Percentiles rank a stretch among this genome's conserved stretches.
These are phyloP conservation scores for Fusarium begoniae DNA, from an alignment of 2,329 filamentous ascomycete genomes.

Conservation along the genomic window DNA sequence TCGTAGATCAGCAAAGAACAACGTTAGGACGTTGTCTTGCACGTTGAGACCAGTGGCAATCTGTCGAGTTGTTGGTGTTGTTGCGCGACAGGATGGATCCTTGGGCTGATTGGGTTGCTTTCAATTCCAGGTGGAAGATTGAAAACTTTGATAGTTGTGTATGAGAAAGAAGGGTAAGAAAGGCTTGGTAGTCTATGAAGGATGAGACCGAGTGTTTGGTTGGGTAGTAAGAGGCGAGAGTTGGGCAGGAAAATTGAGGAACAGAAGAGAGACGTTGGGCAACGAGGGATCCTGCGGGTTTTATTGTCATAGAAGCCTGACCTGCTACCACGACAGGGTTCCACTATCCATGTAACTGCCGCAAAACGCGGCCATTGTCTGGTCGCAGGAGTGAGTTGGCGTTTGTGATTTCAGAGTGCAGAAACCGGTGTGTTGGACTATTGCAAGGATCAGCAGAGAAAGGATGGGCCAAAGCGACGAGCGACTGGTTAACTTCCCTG, in stretches of 20 bases:
- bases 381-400: slow-evolving; percentile 61
- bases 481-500: slow-evolving; percentile 53
- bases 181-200: slow-evolving; percentile 38
- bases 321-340: slow-evolving; percentile 35
- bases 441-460: slow-evolving; percentile 46
- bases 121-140: slow-evolving; percentile 33
- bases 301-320: slow-evolving; percentile 54
- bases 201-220: slow-evolving; percentile 41
- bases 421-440: slow-evolving; percentile 35
- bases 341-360: slow-evolving; percentile 42
- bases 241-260: slow-evolving; percentile 47
- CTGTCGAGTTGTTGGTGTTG: slow-evolving; percentile 40
- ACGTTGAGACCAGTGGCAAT: slow-evolving; percentile 42
- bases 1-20: slow-evolving; percentile 44
- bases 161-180: slow-evolving; percentile 34
- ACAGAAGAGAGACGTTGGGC: slow-evolving; percentile 48
- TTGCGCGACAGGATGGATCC: slow-evolving; percentile 44
- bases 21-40: slow-evolving; percentile 42
- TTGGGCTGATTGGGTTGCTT: slow-evolving; percentile 39
- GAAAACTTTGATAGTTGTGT: slow-evolving; percentile 32
- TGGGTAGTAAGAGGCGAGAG: slow-evolving; percentile 52
- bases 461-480: slow-evolving; percentile 39
- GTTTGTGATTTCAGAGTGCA: slow-evolving; percentile 44
- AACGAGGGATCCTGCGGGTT: slow-evolving; percentile 59
- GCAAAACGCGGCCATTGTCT: slow-evolving; percentile 53